Conservation (phyloP, 2,329 filamentous ascomycete species). For the Colletotrichum karsti region DNA sequence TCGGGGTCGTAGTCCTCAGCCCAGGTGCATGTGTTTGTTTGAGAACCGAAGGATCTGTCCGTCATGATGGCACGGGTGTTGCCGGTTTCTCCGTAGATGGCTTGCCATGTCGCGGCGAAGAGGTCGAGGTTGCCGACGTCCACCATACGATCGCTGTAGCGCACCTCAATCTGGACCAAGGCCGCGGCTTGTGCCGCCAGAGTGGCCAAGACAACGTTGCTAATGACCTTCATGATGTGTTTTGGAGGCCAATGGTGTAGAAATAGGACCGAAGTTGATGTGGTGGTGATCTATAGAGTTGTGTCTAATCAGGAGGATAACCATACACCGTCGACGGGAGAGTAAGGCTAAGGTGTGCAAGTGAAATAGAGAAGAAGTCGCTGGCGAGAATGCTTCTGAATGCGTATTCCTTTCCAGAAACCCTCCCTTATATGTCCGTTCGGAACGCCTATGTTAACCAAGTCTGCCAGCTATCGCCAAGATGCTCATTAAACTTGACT, state of each 20-base stretch:
- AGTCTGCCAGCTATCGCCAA: not conserved
- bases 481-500: not conserved
- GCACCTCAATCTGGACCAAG: constrained; percentile 27
- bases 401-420: not conserved
- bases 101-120: constrained; percentile 26
- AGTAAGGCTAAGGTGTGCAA: too few relatives aligned
- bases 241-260: not conserved
- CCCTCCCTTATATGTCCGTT: accelerated
- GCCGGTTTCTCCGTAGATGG: constrained; percentile 26
- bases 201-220: constrained; percentile 9
- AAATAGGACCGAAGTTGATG: too few relatives aligned
- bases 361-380: too few relatives aligned
- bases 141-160: constrained; percentile 29
- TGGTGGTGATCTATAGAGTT: too few relatives aligned
- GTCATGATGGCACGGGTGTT: constrained; percentile 26
- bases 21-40: constrained; percentile 25
- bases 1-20: constrained; percentile 13
- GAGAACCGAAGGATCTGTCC: constrained; percentile 12
- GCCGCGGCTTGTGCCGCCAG: constrained; percentile 15
- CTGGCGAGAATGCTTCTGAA: too few relatives aligned
- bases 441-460: not conserved
- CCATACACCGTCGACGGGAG: too few relatives aligned
- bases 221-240: constrained; percentile 22
- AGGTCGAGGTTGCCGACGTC: constrained; percentile 30
- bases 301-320: too few relatives aligned